Percentiles rank a stretch among this genome's conserved stretches.
Conservation (phyloP, 768 basidiomycete genomes). For the Phanerochaete sordida region DNA sequence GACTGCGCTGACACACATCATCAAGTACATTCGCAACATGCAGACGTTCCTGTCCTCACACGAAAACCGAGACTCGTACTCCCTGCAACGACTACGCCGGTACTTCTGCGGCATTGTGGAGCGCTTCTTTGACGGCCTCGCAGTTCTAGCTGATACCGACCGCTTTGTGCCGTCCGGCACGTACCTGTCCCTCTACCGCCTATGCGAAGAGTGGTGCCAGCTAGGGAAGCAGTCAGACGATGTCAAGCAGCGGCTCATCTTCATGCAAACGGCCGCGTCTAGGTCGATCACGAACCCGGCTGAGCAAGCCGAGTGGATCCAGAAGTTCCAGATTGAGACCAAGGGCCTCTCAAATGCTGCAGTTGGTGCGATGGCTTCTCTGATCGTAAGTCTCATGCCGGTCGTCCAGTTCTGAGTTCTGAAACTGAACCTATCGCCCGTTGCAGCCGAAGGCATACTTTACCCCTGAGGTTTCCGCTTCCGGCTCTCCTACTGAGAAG, state of each 20-base stretch:
- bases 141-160: constrained; percentile 68
- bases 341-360: constrained; percentile 74
- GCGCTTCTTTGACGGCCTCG: constrained; percentile 75
- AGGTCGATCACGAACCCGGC: constrained; percentile 53
- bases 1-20: constrained; percentile 70
- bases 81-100: constrained; percentile 76
- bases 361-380: constrained; percentile 80
- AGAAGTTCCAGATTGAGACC: constrained; percentile 69
- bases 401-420: constrained; percentile 1
- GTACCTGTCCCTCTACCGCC: constrained; percentile 74
- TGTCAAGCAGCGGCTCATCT: constrained; percentile 62
- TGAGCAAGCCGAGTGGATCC: constrained; percentile 39
- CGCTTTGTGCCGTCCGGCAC: constrained; percentile 72
- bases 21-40: constrained; percentile 85
- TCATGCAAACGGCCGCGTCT: constrained; percentile 67
- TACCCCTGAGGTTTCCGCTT: constrained; percentile 48
- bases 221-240: constrained; percentile 71
- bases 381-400: constrained; percentile 62
- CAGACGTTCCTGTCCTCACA: constrained; percentile 70
- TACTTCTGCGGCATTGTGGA: constrained; percentile 92
- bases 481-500: constrained; percentile 63
- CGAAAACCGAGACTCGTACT: constrained; percentile 71
- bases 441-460: constrained; percentile 87
- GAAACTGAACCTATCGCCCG: not conserved
- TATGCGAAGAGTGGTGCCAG: constrained; percentile 95